These are phyloP conservation scores for Talaromyces amestolkiae DNA, from an alignment of 2,329 filamentous ascomycete genomes.

Conservation along the genomic window DNA sequence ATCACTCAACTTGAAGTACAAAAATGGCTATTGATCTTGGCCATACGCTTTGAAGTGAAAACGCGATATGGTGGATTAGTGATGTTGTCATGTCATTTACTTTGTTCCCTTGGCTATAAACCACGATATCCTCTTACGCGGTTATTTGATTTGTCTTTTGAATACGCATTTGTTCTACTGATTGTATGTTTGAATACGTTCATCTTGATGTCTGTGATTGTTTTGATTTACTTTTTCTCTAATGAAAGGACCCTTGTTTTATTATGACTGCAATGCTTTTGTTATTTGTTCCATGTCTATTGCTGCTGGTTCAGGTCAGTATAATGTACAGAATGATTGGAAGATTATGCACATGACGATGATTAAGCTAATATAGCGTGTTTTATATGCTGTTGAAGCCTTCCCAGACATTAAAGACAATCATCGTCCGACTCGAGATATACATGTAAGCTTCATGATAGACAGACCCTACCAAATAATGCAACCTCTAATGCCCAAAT, in stretches of 20 bases:
- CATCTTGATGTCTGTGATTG: constrained; percentile 4
- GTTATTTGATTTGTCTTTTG: constrained; percentile 20
- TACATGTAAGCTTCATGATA: background rate
- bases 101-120: constrained; percentile 22
- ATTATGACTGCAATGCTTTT: constrained; percentile 13
- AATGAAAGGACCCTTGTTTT: background rate
- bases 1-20: background rate
- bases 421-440: no score
- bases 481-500: background rate
- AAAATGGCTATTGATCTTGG: background rate
- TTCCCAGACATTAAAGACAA: background rate
- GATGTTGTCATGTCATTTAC: constrained; percentile 15
- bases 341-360: constrained; percentile 2
- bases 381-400: background rate
- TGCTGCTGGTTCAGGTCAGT: background rate
- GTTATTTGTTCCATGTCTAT: background rate
- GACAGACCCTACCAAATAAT: background rate
- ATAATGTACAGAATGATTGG: constrained; percentile 10
- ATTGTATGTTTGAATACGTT: background rate
- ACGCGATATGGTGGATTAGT: background rate
- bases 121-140: constrained; percentile 27
- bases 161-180: background rate
- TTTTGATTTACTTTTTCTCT: background rate
- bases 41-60: constrained; percentile 19
- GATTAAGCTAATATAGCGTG: background rate